Evolutionary conservation across 2,329 filamentous ascomycete genomes (phyloP).

Genomic region (Clarireedia sp.): DNA sequence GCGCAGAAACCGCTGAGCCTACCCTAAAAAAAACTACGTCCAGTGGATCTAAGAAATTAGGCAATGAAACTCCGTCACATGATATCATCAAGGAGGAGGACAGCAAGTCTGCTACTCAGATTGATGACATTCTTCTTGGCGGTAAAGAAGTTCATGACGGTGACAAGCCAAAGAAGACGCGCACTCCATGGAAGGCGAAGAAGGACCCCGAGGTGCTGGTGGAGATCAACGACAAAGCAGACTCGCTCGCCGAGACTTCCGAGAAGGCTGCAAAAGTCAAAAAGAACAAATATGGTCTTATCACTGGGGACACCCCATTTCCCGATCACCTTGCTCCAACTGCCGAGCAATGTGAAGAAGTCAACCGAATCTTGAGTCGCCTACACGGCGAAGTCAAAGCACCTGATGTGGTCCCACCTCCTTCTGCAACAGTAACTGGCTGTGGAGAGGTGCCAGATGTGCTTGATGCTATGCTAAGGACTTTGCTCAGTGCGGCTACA

Average conservation of each 20-base stretch:
- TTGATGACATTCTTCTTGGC: neutral
- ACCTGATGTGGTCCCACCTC: constrained; percentile 60
- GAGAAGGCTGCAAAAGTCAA: constrained; percentile 20
- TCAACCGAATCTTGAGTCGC: constrained; percentile 55
- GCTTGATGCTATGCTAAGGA: constrained; percentile 46
- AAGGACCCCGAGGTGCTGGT: constrained; percentile 11
- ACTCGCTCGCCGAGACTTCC: neutral
- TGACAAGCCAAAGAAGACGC: neutral
- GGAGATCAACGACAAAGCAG: constrained; percentile 7
- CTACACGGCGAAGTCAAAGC: constrained; percentile 57
- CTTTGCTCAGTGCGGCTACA: constrained; percentile 45
- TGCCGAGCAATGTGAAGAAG: constrained; percentile 58
- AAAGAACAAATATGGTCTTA: constrained; percentile 43
- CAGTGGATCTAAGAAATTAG: no score
- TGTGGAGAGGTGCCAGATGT: constrained; percentile 50
- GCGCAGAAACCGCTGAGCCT: neutral
- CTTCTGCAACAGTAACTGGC: constrained; percentile 64
- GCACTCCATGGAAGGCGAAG: neutral
- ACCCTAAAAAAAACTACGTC: neutral
- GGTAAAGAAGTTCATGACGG: neutral
- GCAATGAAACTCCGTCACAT: no score
- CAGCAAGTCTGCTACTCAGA: neutral
- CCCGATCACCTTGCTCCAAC: constrained; percentile 60
- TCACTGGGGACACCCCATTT: constrained; percentile 55
- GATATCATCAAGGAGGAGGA: neutral